Base-by-base conservation (phyloP, 1,284 basidiomycete genomes). In the Rhodotorula sp. region DNA sequence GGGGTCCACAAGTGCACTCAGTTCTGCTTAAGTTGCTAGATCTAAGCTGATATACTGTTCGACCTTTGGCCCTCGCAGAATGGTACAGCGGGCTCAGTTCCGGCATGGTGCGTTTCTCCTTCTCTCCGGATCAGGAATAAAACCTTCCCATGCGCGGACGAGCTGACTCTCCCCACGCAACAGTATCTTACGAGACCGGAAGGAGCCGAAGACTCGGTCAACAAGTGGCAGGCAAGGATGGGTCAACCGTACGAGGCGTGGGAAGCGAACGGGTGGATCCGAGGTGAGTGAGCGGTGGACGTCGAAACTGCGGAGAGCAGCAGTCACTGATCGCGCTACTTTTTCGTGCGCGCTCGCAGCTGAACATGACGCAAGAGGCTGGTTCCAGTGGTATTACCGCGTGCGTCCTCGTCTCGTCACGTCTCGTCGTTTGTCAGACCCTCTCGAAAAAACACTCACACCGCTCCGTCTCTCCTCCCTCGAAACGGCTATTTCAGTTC, bases 321-420 rank as follows among this genome's bases (percentile, higher is more conserved):
- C 28, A 34, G 21, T 52, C 5, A 31, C 31, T 26, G 12, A 5
- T 18, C 2, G 21, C 7, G 16, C 34, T 14, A 21, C 45, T 6
- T 5, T 5, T 59, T 19, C 3, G 5, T 14, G 12, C 19, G 5
- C 48, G 10, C 16, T 3, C 19, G 21, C 64, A 50, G 64, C 67
- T 15, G 65, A 72, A 31, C 64, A 70, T 28, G 73, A 74, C 48
- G 64, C 67, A 2, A 48, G 73, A 21, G 73, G 73, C 0, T 74
- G 73, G 73, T 74, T 65, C 50, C 65, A 69, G 43, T 74, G 73
- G 73, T 74, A 69, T 56, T 72, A 57, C 48, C 61, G 73, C 43
- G 62, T 64, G 26, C n/a, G 62, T 48, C 62, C 21, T 19, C 18
- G 18, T 38, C 31, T 38, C 56, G 12, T 14, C 34, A 18, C 34